Conservation (phyloP, 140 eudicot species). For the Stevia rebaudiana region DNA sequence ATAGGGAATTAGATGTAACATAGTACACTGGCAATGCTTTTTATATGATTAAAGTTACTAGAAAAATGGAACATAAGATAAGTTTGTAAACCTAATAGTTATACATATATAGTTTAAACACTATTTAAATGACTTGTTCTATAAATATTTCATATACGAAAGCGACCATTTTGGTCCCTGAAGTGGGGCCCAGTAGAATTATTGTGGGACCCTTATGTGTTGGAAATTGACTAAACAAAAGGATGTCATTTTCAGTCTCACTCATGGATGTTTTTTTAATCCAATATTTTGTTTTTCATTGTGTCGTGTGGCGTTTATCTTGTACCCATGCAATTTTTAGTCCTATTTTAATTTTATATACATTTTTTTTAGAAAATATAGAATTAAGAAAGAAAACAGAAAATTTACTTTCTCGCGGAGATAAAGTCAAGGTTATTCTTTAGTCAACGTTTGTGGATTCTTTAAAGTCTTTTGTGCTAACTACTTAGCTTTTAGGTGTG, state of each 20-base stretch:
- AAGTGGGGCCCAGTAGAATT: slow-evolving; percentile 14
- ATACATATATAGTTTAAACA: background rate
- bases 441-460: slow-evolving; percentile 27
- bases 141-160: background rate
- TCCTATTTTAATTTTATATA: background rate
- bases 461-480: slow-evolving; percentile 19
- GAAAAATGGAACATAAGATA: too few relatives aligned
- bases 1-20: too few relatives aligned
- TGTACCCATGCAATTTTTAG: slow-evolving; percentile 18
- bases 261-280: slow-evolving; percentile 36
- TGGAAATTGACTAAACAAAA: slow-evolving; percentile 39
- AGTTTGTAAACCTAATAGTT: too few relatives aligned
- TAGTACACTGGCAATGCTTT: too few relatives aligned
- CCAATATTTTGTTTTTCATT: slow-evolving; percentile 29
- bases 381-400: slow-evolving; percentile 11
- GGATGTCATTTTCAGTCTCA: slow-evolving; percentile 29
- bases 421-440: slow-evolving; percentile 38
- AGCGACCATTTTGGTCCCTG: background rate
- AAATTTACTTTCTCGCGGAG: slow-evolving; percentile 37
- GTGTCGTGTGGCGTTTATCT: slow-evolving; percentile 35
- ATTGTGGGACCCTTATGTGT: slow-evolving; percentile 34
- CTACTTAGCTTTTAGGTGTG: slow-evolving; percentile 19
- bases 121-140: background rate
- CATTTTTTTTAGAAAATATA: background rate
- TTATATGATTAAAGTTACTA: too few relatives aligned